phyloP scores from a whole-genome alignment of 371 early-diverging fungal species.

The Rhizomucor miehei region DNA sequence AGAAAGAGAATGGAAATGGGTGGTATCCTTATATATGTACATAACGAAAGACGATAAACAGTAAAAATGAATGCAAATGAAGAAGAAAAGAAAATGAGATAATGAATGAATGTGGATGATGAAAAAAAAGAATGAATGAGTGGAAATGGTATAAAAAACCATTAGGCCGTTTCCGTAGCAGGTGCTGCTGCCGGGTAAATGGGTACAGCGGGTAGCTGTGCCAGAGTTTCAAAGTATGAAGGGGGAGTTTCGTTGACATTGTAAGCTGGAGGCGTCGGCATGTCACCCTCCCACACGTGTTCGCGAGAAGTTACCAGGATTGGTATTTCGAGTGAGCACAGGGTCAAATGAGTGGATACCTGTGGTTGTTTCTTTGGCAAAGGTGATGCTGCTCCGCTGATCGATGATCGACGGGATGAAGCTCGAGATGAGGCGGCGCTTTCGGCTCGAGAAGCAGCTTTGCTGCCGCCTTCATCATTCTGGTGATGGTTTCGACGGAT shows the following conservation, averaged over 20 bases:
- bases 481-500: constrained; percentile 5
- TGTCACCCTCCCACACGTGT: constrained; percentile 30
- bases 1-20: too few species aligned
- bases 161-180: too few species aligned
- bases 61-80: too few species aligned
- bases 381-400: constrained; percentile 13
- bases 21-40: too few species aligned
- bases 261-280: constrained; percentile 29
- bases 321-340: constrained; percentile 42
- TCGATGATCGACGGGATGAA: constrained; percentile 14
- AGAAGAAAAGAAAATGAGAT: too few species aligned
- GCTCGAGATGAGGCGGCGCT: not conserved
- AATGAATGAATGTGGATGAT: too few species aligned
- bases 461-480: not conserved
- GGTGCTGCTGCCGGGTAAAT: constrained; percentile 18
- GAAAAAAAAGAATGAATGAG: too few species aligned
- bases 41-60: too few species aligned
- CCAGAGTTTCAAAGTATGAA: constrained; percentile 29
- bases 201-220: constrained; percentile 37
- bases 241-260: constrained; percentile 36
- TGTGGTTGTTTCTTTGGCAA: not conserved
- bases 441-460: too few species aligned
- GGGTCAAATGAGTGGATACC: constrained; percentile 6
- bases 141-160: too few species aligned
- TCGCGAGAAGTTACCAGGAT: constrained; percentile 44